These are phyloP conservation scores for Leucoagaricus sp. DNA, from an alignment of 1,284 basidiomycete genomes.

Conservation along the genomic window DNA sequence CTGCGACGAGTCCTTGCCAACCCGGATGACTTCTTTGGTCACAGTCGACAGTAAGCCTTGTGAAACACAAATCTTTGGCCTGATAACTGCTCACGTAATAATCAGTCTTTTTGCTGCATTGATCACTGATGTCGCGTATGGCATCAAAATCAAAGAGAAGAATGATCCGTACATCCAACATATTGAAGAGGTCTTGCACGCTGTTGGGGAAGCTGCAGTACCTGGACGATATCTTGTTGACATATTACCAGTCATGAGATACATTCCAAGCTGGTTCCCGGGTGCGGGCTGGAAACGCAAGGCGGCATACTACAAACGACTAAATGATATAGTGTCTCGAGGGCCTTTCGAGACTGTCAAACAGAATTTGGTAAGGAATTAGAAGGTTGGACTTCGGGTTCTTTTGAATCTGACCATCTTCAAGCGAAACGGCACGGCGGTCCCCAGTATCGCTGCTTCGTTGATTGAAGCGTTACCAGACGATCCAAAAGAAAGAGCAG, in stretches of 20 bases:
- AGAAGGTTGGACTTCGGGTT: background rate
- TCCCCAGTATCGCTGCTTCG: background rate
- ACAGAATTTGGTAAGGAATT: background rate
- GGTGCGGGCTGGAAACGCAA: conserved; percentile 19
- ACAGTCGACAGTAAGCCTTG: conserved; percentile 12
- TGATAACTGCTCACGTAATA: background rate
- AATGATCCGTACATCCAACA: conserved; percentile 8
- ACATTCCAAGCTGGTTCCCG: conserved; percentile 25
- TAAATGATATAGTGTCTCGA: background rate
- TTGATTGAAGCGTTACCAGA: conserved; percentile 13
- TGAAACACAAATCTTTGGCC: background rate
- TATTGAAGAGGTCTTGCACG: conserved; percentile 13
- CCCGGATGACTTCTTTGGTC: conserved; percentile 11
- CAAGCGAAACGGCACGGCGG: conserved; percentile 2
- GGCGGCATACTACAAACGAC: background rate
- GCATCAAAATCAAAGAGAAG: conserved; percentile 10
- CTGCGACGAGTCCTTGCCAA: conserved; percentile 7
- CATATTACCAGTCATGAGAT: conserved; percentile 22
- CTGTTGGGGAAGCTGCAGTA: conserved; percentile 17
- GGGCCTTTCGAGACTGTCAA: background rate
- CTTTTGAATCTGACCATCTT: background rate
- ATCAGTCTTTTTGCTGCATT: conserved; percentile 8
- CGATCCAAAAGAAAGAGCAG: background rate
- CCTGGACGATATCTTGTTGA: conserved; percentile 25
- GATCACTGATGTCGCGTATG: conserved; percentile 14